A percentile compares a stretch with the other conserved stretches of the same genome.
Conservation (phyloP, 345 rosid species). For the Toxicodendron radicans region DNA sequence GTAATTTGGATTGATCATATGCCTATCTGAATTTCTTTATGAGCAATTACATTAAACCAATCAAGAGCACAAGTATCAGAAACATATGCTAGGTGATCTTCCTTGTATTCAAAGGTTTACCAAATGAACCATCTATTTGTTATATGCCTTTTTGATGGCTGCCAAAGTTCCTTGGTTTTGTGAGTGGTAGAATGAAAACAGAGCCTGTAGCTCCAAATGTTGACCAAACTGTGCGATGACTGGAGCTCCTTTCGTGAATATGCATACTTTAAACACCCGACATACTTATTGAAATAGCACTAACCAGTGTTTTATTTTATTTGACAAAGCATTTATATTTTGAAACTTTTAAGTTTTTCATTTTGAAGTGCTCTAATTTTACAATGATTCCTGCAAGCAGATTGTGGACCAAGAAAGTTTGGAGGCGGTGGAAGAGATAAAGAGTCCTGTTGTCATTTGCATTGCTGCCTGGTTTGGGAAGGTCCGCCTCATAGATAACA, state of each 20-base stretch:
- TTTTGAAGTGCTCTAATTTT: neutral
- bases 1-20: neutral
- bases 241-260: neutral
- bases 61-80: neutral
- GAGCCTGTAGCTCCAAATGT: no score
- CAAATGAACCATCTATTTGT: neutral
- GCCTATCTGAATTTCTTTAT: neutral
- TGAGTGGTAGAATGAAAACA: neutral
- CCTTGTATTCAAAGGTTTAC: neutral
- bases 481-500: constrained; percentile 82
- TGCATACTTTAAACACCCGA: neutral
- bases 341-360: no score
- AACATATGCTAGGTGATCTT: neutral
- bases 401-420: constrained; percentile 72
- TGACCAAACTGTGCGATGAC: no score
- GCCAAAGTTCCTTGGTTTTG: neutral
- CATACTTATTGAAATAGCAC: neutral
- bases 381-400: constrained; percentile 25
- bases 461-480: constrained; percentile 82
- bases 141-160: neutral
- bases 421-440: constrained; percentile 57
- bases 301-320: no score
- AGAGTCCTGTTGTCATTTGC: constrained; percentile 60
- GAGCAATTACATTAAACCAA: neutral
- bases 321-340: no score